Evolutionary conservation across 148 eudicot species (phyloP).

Genomic region (Vaccinium corymbosum): DNA sequence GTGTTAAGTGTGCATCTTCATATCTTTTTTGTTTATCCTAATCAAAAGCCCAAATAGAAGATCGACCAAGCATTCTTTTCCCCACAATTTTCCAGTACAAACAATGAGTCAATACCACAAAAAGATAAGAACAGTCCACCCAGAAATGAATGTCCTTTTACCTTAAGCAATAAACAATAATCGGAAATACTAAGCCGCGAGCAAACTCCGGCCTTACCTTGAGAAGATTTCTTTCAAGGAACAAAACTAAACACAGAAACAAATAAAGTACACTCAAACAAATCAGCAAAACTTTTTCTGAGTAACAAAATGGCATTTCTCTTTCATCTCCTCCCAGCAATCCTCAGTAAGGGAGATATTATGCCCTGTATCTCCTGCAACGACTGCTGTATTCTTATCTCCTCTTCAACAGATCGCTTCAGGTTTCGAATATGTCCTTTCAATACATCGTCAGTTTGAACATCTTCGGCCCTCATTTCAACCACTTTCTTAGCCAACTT

Average conservation of each 20-base stretch:
- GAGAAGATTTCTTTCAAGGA: background rate
- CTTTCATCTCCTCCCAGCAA: conserved; percentile 63
- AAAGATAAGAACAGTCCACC: background rate
- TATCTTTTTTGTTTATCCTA: background rate
- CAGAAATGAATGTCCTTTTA: background rate
- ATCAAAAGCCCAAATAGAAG: background rate
- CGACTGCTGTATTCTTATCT: conserved; percentile 69
- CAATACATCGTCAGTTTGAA: conserved; percentile 41
- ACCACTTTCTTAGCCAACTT: conserved; percentile 71
- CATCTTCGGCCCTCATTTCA: conserved; percentile 69
- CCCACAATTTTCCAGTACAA: background rate
- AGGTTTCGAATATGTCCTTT: conserved; percentile 58
- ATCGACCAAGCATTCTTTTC: background rate
- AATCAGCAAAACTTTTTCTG: background rate
- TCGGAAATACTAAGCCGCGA: background rate
- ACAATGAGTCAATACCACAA: background rate
- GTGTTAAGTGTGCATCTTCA: background rate
- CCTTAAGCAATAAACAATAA: background rate
- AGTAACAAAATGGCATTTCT: background rate
- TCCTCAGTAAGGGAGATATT: conserved; percentile 77
- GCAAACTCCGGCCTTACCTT: conserved; percentile 3
- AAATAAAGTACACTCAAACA: background rate
- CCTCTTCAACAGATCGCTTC: conserved; percentile 70
- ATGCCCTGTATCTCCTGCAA: conserved; percentile 86
- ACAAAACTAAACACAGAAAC: background rate